Conservation (phyloP, 208 protist species). For the Leishmania amazonensis region DNA sequence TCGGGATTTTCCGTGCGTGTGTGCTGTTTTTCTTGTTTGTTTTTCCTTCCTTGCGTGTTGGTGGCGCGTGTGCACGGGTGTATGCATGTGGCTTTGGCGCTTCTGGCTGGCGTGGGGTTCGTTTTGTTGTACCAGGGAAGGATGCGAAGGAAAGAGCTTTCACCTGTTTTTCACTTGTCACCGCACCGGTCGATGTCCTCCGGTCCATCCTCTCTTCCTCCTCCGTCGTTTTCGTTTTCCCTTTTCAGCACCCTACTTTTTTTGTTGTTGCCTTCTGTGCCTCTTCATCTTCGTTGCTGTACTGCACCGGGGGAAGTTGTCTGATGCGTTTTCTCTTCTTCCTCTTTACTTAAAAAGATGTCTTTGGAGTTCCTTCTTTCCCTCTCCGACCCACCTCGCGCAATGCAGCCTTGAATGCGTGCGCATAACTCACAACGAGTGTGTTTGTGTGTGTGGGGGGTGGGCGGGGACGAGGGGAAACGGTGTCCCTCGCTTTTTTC, state of each 20-base stretch:
- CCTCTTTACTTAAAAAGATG: neutral
- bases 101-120: neutral
- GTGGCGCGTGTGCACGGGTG: neutral
- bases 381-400: neutral
- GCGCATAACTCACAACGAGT: neutral
- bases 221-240: neutral
- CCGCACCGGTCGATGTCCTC: neutral
- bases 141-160: neutral
- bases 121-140: neutral
- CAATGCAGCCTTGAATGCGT: neutral
- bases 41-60: neutral
- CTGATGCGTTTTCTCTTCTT: neutral
- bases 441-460: neutral
- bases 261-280: neutral
- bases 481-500: neutral
- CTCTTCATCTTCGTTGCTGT: neutral
- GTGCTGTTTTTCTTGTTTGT: neutral
- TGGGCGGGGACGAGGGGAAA: no score
- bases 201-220: neutral
- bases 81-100: neutral
- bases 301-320: neutral
- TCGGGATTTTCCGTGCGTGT: conserved; percentile 12
- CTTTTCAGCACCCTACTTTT: neutral
- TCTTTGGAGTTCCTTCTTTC: neutral
- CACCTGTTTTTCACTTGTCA: neutral